A percentile compares a stretch with the other conserved stretches of the same genome.
Conservation (phyloP, 176 grass and related monocot genomes). For the Zea mays region Zm-B73-REFERENCE-NAM-5.0 NC_050096.1:105464001-105464500, state of each 20-base stretch:
- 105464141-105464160: constrained; percentile 15
- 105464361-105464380: background rate
- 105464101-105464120: constrained; percentile 19
- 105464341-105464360: constrained; percentile 47
- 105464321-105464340: constrained; percentile 36
- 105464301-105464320: constrained; percentile 34
- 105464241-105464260: background rate
- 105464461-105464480: background rate
- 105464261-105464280: background rate
- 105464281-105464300: constrained; percentile 21
- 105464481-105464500: constrained; percentile 37
- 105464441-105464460: background rate
- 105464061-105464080: constrained; percentile 48
- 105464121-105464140: constrained; percentile 39
- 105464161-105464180: background rate
- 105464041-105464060: constrained; percentile 17
- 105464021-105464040: constrained; percentile 2
- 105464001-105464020: constrained; percentile 43
- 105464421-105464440: background rate
- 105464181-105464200: background rate
- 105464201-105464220: background rate
- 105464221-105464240: background rate
- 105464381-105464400: background rate
- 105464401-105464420: background rate
- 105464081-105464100: constrained; percentile 32